These are phyloP conservation scores for Polysphondylium violaceum DNA, from an alignment of 78 protist genomes.

Conservation along the genomic window DNA sequence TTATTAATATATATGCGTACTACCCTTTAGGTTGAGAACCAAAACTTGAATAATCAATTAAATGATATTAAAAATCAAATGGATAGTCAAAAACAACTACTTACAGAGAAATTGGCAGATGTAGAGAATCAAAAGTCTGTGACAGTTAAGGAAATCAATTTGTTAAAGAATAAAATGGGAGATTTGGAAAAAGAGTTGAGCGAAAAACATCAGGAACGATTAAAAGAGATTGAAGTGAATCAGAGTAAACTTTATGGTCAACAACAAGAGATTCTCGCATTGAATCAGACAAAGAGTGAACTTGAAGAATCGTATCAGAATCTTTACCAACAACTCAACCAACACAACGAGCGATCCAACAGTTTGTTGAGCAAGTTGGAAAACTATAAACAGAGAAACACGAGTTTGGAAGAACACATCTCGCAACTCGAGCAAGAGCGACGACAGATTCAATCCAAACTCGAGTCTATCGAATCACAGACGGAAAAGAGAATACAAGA, in stretches of 20 bases:
- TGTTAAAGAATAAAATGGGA: neutral
- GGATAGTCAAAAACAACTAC: neutral
- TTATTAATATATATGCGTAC: neutral
- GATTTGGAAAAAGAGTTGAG: neutral
- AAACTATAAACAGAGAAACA: neutral
- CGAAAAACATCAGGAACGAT: neutral
- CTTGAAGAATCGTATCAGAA: neutral
- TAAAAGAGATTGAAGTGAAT: neutral
- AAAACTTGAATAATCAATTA: neutral
- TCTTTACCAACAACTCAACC: neutral
- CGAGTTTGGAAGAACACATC: neutral
- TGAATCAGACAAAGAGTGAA: constrained; percentile 4
- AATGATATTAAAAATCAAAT: neutral
- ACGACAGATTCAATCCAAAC: neutral
- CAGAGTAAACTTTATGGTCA: constrained; percentile 3
- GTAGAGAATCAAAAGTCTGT: neutral
- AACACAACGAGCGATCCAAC: neutral
- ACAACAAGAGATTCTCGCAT: constrained; percentile 13
- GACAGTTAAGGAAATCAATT: neutral
- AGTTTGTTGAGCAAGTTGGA: neutral
- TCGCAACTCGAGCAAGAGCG: neutral
- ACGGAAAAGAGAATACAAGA: neutral
- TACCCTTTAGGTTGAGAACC: neutral
- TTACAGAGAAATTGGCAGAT: neutral
- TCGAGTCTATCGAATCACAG: neutral